phyloP scores from a whole-genome alignment of 148 eudicot genomes.

The Nyssa sinensis region DNA sequence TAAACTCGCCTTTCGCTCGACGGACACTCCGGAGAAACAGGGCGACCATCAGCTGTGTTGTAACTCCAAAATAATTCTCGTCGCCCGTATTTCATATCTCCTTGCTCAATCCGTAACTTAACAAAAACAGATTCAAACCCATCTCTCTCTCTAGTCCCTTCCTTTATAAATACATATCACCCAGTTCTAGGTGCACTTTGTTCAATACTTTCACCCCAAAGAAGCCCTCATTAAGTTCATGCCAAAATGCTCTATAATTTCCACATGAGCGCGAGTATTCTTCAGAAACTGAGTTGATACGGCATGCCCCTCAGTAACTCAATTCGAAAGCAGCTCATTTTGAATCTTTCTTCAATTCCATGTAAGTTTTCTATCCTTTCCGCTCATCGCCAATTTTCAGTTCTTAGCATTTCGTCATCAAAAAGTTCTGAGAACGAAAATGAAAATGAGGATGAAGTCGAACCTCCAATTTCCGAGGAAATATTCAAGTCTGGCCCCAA shows the following conservation, averaged over 20 bases:
- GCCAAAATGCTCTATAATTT: not conserved
- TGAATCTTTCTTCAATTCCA: slow-evolving; percentile 23
- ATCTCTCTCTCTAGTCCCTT: no score
- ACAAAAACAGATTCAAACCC: no score
- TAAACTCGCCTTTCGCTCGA: no score
- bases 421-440: slow-evolving; percentile 14
- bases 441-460: slow-evolving; percentile 9
- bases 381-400: slow-evolving; percentile 16
- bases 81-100: no score
- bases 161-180: no score
- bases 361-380: slow-evolving; percentile 28
- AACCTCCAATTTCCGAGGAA: slow-evolving; percentile 34
- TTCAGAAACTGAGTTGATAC: slow-evolving; percentile 8
- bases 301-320: slow-evolving; percentile 39
- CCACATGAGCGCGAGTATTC: not conserved
- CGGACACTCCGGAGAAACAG: no score
- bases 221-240: no score
- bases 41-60: no score
- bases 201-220: no score
- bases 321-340: slow-evolving; percentile 18
- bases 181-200: no score
- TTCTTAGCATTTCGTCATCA: slow-evolving; percentile 17
- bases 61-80: no score
- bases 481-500: slow-evolving; percentile 38
- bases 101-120: no score